phyloP scores from a whole-genome alignment of 371 early-diverging fungal species.

The Cokeromyces recurvatus region DNA sequence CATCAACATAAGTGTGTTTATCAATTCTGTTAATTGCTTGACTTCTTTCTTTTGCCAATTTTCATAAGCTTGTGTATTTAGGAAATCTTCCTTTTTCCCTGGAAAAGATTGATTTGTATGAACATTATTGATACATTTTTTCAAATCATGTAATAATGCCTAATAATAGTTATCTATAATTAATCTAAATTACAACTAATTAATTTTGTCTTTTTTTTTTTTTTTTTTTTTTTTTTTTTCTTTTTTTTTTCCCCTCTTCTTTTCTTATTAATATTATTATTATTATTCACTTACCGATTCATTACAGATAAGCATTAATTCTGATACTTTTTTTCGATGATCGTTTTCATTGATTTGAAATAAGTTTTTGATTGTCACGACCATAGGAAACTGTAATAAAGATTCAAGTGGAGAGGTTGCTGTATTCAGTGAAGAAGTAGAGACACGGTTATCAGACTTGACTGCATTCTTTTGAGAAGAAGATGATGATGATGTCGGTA shows the following conservation, averaged over 20 bases:
- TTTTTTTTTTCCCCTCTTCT: too few species aligned
- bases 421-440: too few species aligned
- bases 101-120: conserved; percentile 23
- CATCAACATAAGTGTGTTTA: conserved; percentile 24
- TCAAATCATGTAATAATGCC: conserved; percentile 27
- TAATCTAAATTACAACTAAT: too few species aligned
- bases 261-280: too few species aligned
- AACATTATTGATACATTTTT: conserved; percentile 26
- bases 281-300: conserved; percentile 34
- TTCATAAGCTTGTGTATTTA: conserved; percentile 17
- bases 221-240: too few species aligned
- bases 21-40: conserved; percentile 23
- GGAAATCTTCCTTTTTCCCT: conserved; percentile 24
- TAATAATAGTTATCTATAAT: too few species aligned
- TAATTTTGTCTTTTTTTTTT: too few species aligned
- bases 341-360: conserved; percentile 21
- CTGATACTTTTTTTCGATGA: conserved; percentile 16
- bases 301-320: conserved; percentile 20
- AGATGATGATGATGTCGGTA: too few species aligned
- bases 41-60: conserved; percentile 30
- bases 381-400: conserved; percentile 16
- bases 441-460: neutral
- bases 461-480: too few species aligned
- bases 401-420: too few species aligned
- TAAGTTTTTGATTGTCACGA: conserved; percentile 18